Evolutionary conservation across 768 basidiomycete species (phyloP).

Genomic region (Kockovaella imperatae): DNA sequence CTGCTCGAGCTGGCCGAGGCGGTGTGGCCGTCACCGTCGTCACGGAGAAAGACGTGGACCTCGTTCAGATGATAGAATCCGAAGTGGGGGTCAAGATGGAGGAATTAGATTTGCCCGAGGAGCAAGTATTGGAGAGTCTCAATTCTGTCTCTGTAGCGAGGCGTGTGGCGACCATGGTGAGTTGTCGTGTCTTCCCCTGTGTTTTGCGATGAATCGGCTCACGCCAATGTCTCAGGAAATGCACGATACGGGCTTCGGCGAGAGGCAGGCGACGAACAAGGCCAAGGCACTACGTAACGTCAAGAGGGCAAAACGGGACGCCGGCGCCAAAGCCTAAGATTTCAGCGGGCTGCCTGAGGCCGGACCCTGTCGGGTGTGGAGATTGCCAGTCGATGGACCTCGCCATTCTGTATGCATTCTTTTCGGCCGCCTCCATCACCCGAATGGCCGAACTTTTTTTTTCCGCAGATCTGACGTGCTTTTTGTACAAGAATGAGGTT

Average conservation of each 20-base stretch:
- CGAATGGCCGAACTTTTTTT: too few species aligned
- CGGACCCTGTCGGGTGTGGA: too few species aligned
- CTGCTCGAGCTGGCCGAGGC: constrained; percentile 79
- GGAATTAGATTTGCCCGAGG: constrained; percentile 70
- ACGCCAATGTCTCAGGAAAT: constrained; percentile 45
- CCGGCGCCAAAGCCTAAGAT: too few species aligned
- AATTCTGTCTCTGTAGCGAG: constrained; percentile 89
- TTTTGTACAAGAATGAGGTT: too few species aligned
- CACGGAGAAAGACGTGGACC: constrained; percentile 83
- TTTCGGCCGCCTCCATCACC: too few species aligned
- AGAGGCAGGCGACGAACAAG: constrained; percentile 73
- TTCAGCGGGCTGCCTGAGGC: background rate
- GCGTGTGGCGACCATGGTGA: constrained; percentile 84
- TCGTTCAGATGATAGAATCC: constrained; percentile 71
- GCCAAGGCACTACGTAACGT: constrained; percentile 51
- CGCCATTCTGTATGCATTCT: too few species aligned
- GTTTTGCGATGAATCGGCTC: background rate
- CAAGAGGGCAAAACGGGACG: constrained; percentile 46
- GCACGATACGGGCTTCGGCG: constrained; percentile 81
- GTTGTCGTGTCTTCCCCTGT: constrained; percentile 24
- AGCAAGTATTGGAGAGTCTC: constrained; percentile 69
- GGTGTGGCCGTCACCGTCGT: constrained; percentile 91
- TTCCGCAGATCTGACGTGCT: too few species aligned
- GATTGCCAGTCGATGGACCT: too few species aligned
- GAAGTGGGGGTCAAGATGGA: constrained; percentile 78